Evolutionary conservation across 176 grass and related monocot genomes (phyloP), one percentile per base, ranked within the genome.

Genomic region (Triticum timopheevii): DNA sequence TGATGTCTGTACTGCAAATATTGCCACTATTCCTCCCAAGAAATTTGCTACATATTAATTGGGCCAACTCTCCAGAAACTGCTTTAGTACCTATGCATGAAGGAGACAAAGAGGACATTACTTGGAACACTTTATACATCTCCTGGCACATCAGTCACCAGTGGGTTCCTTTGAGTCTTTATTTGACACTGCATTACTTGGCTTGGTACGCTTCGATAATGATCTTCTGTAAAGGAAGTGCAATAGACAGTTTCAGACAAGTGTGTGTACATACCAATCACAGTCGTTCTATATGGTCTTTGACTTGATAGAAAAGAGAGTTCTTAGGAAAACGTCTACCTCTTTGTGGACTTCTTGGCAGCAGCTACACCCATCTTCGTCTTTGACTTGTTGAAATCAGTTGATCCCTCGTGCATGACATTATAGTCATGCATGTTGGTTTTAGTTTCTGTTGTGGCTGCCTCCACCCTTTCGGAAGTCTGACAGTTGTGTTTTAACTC

Each of bases 211-310:
- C 33, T 42, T 86, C 9, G 8, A 35, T 13, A 39, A 54, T 22
- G 61, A 68, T 16, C 67, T 85, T 39, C 83, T 86, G 74, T 59
- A 69, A 50, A 83, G 30, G 56, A 20, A 69, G 74, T 78, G 74
- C 40, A 79, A 69, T 78, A 10, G 39, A 20, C 31, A 27, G 31
- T 67, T 64, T 78, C 15, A 69, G 52, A 86, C 61, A 36, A 85
- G 9, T 85, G 16, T 2, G 9, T 54, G 4, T 69, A 42, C 45
- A 16, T 69, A 69, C 17, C 44, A 69, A 19, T 69, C 44, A 49
- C 5, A 23, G 17, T 65, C 40, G 50, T 65, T 66, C 45, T 22
- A 69, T 58, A 38, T 78, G 42, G 1, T 28, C 22, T 54, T 50
- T 78, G 42, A 74, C 61, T 39, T 69, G 27, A 20, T 25, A 20